These are phyloP conservation scores for Dacryopinax spathularia DNA, from an alignment of 768 basidiomycete species.

Conservation along the genomic window DNA sequence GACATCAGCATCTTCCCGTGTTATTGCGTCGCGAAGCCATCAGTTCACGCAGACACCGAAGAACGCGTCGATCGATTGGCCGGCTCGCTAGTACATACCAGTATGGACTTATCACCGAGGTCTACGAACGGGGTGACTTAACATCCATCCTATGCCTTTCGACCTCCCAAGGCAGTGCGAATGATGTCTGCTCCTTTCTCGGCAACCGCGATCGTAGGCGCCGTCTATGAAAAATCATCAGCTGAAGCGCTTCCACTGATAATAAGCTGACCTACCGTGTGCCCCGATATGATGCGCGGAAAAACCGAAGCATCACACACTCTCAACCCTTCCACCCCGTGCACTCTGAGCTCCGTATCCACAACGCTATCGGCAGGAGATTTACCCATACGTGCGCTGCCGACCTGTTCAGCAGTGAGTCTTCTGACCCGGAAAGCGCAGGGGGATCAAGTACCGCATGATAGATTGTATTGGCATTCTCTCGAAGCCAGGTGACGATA, in stretches of 20 bases:
- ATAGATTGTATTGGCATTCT: constrained; percentile 8
- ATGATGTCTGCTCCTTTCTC: constrained; percentile 17
- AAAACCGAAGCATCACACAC: constrained; percentile 17
- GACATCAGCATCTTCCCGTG: no score
- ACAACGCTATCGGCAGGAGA: constrained; percentile 15
- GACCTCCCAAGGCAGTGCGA: background rate
- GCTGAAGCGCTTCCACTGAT: background rate
- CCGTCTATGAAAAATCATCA: background rate
- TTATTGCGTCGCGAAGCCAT: no score
- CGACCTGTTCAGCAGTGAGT: constrained; percentile 17
- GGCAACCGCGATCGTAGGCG: constrained; percentile 11
- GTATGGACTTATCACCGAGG: no score
- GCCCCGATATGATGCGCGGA: constrained; percentile 14
- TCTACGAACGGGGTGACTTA: no score
- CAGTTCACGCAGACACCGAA: no score
- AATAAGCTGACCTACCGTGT: constrained; percentile 8
- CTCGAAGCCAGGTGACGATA: constrained; percentile 10
- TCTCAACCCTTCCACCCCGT: constrained; percentile 16
- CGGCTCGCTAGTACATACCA: no score
- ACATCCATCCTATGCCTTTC: background rate
- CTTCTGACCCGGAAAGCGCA: no score
- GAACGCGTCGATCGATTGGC: no score
- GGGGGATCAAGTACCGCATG: constrained; percentile 12
- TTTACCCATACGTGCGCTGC: constrained; percentile 15
- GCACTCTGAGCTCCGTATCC: constrained; percentile 14